phyloP scores from a whole-genome alignment of 768 basidiomycete genomes.

The Xerocomus spinulosus region DNA sequence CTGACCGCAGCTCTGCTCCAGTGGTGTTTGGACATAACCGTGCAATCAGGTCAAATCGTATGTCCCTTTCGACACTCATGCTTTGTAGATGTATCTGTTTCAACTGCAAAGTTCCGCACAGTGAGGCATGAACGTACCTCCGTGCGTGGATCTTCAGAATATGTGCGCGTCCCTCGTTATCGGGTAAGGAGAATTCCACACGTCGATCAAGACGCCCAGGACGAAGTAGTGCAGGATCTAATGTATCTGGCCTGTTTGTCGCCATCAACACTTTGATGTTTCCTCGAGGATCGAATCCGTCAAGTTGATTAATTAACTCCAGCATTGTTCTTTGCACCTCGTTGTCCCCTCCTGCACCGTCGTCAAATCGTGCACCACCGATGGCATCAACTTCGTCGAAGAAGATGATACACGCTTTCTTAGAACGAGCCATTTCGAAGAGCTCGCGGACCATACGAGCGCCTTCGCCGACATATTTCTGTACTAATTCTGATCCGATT shows the following conservation, averaged over 20 bases:
- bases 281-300: constrained; percentile 98
- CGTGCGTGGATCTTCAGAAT: constrained; percentile 96
- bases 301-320: constrained; percentile 97
- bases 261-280: constrained; percentile 99
- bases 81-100: constrained; percentile 36
- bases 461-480: constrained; percentile 99
- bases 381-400: constrained; percentile 99
- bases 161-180: constrained; percentile 93
- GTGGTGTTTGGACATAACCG: constrained; percentile 97
- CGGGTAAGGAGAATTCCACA: constrained; percentile 94
- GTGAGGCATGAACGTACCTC: constrained; percentile 49
- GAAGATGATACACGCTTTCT: constrained; percentile 99
- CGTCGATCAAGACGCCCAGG: constrained; percentile 95
- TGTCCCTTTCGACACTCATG: constrained; percentile 96
- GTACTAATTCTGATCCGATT: constrained; percentile 98
- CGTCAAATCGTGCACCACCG: constrained; percentile 96
- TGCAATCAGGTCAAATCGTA: constrained; percentile 96
- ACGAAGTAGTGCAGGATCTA: constrained; percentile 93
- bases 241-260: constrained; percentile 97
- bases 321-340: constrained; percentile 99
- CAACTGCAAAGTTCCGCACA: neutral
- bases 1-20: constrained; percentile 95
- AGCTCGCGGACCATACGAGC: constrained; percentile 98
- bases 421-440: constrained; percentile 98
- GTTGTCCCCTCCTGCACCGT: constrained; percentile 98